Percentiles rank a stretch among this genome's conserved stretches.
Evolutionary conservation across 139 green algal genomes (phyloP).

Genomic region (Astrephomene gubernaculifera): DNA sequence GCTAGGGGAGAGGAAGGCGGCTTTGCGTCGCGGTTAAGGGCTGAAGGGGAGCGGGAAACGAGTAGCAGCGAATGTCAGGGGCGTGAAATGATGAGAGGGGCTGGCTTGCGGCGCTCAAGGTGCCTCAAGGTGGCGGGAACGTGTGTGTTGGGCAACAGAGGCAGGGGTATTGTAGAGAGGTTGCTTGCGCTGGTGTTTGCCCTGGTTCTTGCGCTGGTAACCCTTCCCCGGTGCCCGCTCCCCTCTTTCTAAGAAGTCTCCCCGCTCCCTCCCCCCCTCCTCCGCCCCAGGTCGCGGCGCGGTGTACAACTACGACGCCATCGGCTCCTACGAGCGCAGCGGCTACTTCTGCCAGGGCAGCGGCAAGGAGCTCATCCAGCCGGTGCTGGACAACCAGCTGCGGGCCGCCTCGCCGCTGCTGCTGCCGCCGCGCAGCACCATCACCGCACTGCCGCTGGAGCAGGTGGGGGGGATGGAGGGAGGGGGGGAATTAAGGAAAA

Average conservation of each 20-base stretch:
- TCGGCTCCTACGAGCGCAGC: slow-evolving; percentile 94
- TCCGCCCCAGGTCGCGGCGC: slow-evolving; percentile 85
- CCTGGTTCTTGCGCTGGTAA: too few species aligned
- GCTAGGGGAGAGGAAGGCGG: too few species aligned
- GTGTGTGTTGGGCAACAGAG: too few species aligned
- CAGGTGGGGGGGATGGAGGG: neutral
- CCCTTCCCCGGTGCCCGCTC: too few species aligned
- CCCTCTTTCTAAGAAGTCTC: neutral
- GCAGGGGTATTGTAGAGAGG: too few species aligned
- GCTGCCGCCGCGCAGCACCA: slow-evolving; percentile 68
- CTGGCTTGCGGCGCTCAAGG: too few species aligned
- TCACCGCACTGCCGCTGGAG: slow-evolving; percentile 40
- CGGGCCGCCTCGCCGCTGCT: slow-evolving; percentile 91
- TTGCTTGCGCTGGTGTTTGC: too few species aligned
- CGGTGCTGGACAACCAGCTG: slow-evolving; percentile 99
- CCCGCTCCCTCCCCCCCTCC: neutral
- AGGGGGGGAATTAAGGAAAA: neutral
- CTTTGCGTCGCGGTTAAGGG: too few species aligned
- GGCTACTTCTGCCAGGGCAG: slow-evolving; percentile 91
- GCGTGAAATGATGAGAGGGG: too few species aligned
- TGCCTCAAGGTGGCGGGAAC: too few species aligned
- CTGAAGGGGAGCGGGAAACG: too few species aligned
- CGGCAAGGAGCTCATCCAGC: slow-evolving; percentile 97
- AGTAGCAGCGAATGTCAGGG: too few species aligned
- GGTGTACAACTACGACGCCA: slow-evolving; percentile 98